Percentiles rank a stretch among this genome's conserved stretches.
Conservation (phyloP, 345 rosid species). For the Orychophragmus violaceus region DNA sequence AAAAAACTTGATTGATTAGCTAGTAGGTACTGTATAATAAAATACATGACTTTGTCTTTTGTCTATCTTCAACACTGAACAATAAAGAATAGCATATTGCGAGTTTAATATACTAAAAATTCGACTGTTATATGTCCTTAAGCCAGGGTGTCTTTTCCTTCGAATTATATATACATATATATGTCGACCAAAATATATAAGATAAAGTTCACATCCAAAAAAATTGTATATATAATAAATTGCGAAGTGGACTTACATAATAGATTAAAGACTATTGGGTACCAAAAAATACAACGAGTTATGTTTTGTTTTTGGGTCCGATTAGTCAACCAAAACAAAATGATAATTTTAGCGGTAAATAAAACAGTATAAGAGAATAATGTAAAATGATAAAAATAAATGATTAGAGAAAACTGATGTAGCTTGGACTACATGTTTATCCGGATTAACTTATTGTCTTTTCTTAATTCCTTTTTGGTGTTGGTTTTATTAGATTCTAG, state of each 20-base stretch:
- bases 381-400: too few species aligned
- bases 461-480: too few species aligned
- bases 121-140: background rate
- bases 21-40: background rate
- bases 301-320: slow-evolving; percentile 17
- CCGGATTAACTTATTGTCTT: too few species aligned
- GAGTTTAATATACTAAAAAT: slow-evolving; percentile 7
- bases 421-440: too few species aligned
- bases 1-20: slow-evolving; percentile 25
- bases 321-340: too few species aligned
- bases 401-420: too few species aligned
- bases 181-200: too few species aligned
- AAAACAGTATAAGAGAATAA: too few species aligned
- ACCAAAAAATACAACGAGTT: slow-evolving; percentile 13
- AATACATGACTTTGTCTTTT: slow-evolving; percentile 19
- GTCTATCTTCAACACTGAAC: slow-evolving; percentile 9
- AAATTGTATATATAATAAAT: background rate
- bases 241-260: background rate
- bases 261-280: slow-evolving; percentile 13
- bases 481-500: too few species aligned
- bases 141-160: background rate
- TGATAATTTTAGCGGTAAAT: too few species aligned
- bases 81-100: background rate
- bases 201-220: background rate
- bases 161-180: background rate